Evolutionary conservation across 2,329 filamentous ascomycete genomes (phyloP), one percentile per base, ranked within the genome.

Genomic region (Pseudogymnoascus sp.): DNA sequence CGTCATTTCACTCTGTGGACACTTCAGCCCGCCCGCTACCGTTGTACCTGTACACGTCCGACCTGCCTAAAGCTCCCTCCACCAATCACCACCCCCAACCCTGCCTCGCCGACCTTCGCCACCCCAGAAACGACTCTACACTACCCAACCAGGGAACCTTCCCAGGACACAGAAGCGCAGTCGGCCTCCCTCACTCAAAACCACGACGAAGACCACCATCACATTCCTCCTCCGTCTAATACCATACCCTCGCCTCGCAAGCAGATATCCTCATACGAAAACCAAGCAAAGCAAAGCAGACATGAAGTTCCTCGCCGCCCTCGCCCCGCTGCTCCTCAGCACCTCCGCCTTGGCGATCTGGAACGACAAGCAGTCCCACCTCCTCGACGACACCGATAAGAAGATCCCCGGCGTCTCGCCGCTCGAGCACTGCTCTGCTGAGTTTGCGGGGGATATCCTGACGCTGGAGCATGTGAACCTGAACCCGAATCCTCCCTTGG

Each of bases 321-420:
- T 72, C 41, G 62, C 69, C 3, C 62, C 72, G 60, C 66, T 71
- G 52, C 62, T 72, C 33, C 68, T 67, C 71, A 75, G 77, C 41
- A 19, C 41, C 4, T 9, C 19, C 8, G 41, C n/a, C 2, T 7
- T 23, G 70, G 25, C 23, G 49, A 82, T 82, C 65, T 77, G 79
- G 68, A 70, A 73, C 64, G 76, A 78, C 52, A 79, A 83, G 71
- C 77, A 80, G 66, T 74, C 80, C 41, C 75, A 80, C 63, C 74
- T 80, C 63, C 75, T 78, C 61, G 75, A 78, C 60, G 78, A 79
- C 63, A 78, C 79, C 25, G 42, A 49, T 49, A 49, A 49, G 42
- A 77, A 83, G 67, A 89, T 97, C 14, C 87, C 90, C 0, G 92
- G 94, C 74, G 80, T 93, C 60, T 96, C 93, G 72, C 93, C 94